Percentiles rank a stretch among this genome's conserved stretches.
Conservation (phyloP, 2,329 filamentous ascomycete species). For the Colletotrichum sp. region DNA sequence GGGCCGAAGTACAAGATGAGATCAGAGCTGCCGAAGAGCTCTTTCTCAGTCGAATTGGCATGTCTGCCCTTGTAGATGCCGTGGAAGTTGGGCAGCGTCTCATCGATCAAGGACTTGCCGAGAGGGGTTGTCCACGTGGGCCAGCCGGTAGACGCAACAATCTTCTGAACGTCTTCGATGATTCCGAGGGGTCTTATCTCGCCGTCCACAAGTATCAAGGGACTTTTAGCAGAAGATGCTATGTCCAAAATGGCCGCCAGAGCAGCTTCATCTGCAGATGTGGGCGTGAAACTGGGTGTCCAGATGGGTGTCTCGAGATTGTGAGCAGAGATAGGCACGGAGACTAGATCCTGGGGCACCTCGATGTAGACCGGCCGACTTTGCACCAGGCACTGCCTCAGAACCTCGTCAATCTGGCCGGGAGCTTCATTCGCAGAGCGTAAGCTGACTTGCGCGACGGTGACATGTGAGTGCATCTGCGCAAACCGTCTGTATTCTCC, state of each 20-base stretch:
- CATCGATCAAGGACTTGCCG: constrained; percentile 1
- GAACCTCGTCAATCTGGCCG: constrained; percentile 53
- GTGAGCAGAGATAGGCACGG: constrained; percentile 33
- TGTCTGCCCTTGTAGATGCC: not conserved
- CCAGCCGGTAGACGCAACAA: not conserved
- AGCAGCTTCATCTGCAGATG: constrained; percentile 28
- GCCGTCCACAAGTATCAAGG: constrained; percentile 1
- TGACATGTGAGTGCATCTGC: constrained; percentile 53
- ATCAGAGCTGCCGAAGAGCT: constrained; percentile 16
- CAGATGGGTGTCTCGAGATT: constrained; percentile 31
- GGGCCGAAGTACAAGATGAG: constrained; percentile 6
- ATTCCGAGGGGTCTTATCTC: not conserved
- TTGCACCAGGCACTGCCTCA: constrained; percentile 55
- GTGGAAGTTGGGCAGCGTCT: not conserved
- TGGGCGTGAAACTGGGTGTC: constrained; percentile 15
- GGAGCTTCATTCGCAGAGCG: constrained; percentile 49
- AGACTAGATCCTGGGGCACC: constrained; percentile 58
- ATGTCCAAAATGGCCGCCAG: constrained; percentile 40
- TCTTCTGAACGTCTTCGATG: not conserved
- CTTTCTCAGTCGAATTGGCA: constrained; percentile 25
- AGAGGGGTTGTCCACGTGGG: not conserved
- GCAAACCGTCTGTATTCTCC: constrained; percentile 53
- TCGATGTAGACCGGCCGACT: constrained; percentile 63
- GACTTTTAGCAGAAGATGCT: constrained; percentile 35
- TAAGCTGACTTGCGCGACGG: constrained; percentile 52